Evolutionary conservation across 352 stramenopile species (phyloP).

Genomic region (Paralagenidium karlingii): DNA sequence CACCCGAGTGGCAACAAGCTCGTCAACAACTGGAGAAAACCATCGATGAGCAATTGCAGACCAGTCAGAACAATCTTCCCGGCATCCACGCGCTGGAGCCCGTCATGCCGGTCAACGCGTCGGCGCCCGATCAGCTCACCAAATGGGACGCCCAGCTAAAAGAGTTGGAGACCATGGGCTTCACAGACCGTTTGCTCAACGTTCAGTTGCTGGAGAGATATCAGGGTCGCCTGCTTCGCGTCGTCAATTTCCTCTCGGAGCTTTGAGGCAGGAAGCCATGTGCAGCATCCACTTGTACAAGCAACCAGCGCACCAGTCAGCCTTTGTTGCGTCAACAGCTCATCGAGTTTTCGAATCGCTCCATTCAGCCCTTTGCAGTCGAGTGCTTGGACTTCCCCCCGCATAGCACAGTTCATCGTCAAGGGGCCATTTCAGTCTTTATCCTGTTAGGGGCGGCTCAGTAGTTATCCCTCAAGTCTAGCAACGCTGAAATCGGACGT

Average conservation of each 20-base stretch:
- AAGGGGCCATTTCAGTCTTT: too few relatives aligned
- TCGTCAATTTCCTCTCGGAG: conserved; percentile 76
- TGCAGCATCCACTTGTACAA: too few relatives aligned
- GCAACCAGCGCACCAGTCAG: too few relatives aligned
- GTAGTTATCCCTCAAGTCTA: too few relatives aligned
- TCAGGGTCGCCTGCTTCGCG: conserved; percentile 63
- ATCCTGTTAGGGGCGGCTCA: too few relatives aligned
- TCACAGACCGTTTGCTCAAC: conserved; percentile 48
- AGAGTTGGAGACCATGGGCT: conserved; percentile 61
- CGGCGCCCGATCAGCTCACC: conserved; percentile 25
- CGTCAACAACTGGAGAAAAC: conserved; percentile 22
- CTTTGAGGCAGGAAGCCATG: too few relatives aligned
- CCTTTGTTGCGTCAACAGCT: too few relatives aligned
- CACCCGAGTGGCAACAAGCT: conserved; percentile 27
- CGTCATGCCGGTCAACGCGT: conserved; percentile 24
- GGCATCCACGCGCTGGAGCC: conserved; percentile 66
- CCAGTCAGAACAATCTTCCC: conserved; percentile 6
- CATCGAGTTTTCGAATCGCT: too few relatives aligned
- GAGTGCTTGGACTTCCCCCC: too few relatives aligned
- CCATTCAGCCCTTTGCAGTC: too few relatives aligned
- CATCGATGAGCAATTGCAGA: conserved; percentile 24
- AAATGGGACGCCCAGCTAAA: conserved; percentile 56
- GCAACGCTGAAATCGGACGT: too few relatives aligned
- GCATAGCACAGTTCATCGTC: too few relatives aligned
- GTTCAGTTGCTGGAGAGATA: conserved; percentile 66